Conservation (phyloP, 306 rosid genomes). For the Echinosophora koreensis region DNA sequence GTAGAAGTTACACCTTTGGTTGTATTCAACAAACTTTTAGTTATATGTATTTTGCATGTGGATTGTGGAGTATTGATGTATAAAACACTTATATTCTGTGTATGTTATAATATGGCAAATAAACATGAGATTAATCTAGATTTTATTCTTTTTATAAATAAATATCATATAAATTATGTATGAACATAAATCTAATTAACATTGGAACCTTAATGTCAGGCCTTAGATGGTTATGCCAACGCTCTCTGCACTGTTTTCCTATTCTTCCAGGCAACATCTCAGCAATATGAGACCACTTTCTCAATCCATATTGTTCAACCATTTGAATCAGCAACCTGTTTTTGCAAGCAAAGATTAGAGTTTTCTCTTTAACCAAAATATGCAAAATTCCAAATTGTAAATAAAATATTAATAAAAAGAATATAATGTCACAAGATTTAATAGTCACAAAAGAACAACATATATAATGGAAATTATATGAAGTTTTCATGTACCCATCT, state of each 20-base stretch:
- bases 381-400: not conserved
- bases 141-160: too few species aligned
- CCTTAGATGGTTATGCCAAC: constrained; percentile 94
- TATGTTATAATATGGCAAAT: too few species aligned
- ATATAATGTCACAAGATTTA: not conserved
- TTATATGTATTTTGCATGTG: too few species aligned
- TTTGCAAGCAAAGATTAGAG: not conserved
- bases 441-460: not conserved
- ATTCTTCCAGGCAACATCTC: constrained; percentile 85
- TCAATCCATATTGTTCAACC: constrained; percentile 81
- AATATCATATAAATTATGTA: too few species aligned
- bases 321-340: constrained; percentile 77
- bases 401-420: not conserved
- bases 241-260: constrained; percentile 93
- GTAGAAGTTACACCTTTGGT: too few species aligned
- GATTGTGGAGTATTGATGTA: too few species aligned
- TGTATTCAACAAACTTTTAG: too few species aligned
- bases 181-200: not conserved
- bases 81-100: too few species aligned
- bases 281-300: constrained; percentile 93
- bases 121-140: too few species aligned
- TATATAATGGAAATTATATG: not conserved
- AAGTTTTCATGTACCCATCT: constrained; percentile 66
- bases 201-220: constrained; percentile 85
- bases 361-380: not conserved